Evolutionary conservation across 352 stramenopile genomes (phyloP).

Genomic region (Phytophthora melonis): DNA sequence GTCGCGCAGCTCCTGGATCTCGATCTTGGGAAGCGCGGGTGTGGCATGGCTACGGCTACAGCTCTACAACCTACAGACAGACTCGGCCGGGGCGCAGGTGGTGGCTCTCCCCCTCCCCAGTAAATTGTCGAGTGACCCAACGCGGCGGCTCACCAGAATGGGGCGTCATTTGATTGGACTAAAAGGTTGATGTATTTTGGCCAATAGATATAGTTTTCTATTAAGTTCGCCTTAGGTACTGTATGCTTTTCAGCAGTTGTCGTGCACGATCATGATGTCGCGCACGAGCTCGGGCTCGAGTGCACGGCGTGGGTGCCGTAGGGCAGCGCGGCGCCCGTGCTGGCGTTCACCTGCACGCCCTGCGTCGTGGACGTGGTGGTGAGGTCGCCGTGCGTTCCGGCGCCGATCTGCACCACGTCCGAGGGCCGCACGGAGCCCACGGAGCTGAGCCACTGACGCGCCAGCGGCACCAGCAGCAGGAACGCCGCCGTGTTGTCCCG

Average conservation of each 20-base stretch:
- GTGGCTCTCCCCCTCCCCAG: conserved; percentile 13
- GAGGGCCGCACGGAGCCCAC: conserved; percentile 52
- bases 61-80: background rate
- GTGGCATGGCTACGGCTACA: conserved; percentile 59
- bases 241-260: conserved; percentile 49
- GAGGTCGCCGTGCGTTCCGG: conserved; percentile 19
- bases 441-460: conserved; percentile 55
- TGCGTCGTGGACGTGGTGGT: conserved; percentile 21
- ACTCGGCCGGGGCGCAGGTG: conserved; percentile 3
- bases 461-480: conserved; percentile 52
- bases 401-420: conserved; percentile 31
- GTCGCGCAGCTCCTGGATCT: conserved; percentile 95
- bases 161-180: conserved; percentile 11
- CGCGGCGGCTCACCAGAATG: conserved; percentile 21
- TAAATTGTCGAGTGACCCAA: conserved; percentile 27
- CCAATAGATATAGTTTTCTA: conserved; percentile 10
- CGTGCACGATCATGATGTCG: conserved; percentile 58
- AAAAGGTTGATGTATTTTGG: conserved; percentile 14
- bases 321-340: conserved; percentile 23
- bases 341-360: conserved; percentile 25
- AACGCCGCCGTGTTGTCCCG: conserved; percentile 44
- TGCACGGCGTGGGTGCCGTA: conserved; percentile 38
- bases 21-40: conserved; percentile 94
- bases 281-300: conserved; percentile 58
- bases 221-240: background rate